phyloP scores from a whole-genome alignment of 2,329 filamentous ascomycete species.

The Xylariaceae sp. region DNA sequence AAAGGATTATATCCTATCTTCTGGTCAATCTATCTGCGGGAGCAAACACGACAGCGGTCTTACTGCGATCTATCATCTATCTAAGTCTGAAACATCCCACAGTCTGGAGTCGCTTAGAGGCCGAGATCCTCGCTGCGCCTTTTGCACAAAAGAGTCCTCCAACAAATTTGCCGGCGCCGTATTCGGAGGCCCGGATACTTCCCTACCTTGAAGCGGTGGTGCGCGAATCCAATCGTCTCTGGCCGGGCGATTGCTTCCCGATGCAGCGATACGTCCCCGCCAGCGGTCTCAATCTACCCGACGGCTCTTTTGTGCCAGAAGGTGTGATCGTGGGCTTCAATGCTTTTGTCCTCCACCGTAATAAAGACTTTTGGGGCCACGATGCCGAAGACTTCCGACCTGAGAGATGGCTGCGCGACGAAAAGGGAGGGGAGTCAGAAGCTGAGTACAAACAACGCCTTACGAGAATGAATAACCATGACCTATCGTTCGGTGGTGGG shows the following conservation, averaged over 20 bases:
- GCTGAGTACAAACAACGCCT: constrained; percentile 30
- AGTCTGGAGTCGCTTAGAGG: constrained; percentile 3
- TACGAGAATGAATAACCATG: constrained; percentile 32
- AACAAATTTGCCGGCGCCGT: background rate
- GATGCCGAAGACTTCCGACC: constrained; percentile 7
- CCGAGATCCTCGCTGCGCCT: constrained; percentile 6
- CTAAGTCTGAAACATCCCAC: constrained; percentile 2
- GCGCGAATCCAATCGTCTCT: constrained; percentile 6
- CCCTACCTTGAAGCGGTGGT: constrained; percentile 9
- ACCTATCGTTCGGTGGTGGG: constrained; percentile 40
- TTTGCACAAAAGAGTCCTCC: constrained; percentile 1
- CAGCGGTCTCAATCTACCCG: constrained; percentile 4
- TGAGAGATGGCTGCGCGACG: constrained; percentile 6
- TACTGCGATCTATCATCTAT: constrained; percentile 6
- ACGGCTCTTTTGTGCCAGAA: constrained; percentile 4
- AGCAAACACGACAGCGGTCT: constrained; percentile 5
- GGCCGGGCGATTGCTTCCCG: constrained; percentile 2
- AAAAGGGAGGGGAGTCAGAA: constrained; percentile 27
- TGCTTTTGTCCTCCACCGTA: constrained; percentile 4
- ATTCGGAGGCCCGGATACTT: background rate
- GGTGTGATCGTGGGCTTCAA: constrained; percentile 6
- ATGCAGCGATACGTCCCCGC: constrained; percentile 9
- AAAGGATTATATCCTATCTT: background rate
- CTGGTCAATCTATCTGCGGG: constrained; percentile 4
- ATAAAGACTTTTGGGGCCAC: constrained; percentile 5